These are phyloP conservation scores for Vitis hybrid DNA, from an alignment of 177 flowering plant species.

Conservation along the genomic window DNA sequence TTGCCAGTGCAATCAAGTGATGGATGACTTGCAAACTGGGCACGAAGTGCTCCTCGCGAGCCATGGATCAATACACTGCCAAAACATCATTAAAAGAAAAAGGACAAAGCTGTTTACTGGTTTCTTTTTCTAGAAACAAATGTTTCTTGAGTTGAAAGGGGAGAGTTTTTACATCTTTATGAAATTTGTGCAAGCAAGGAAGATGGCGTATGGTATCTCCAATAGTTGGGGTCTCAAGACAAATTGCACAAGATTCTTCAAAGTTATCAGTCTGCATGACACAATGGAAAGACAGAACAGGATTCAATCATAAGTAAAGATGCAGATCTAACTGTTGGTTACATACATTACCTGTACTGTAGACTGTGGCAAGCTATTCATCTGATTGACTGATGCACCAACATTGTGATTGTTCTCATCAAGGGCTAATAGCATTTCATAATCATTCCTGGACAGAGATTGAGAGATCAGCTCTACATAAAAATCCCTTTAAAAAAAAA, in stretches of 20 bases:
- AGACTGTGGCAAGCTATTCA: constrained; percentile 77
- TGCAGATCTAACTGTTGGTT: not conserved
- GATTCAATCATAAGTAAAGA: not conserved
- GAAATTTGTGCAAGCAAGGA: constrained; percentile 98
- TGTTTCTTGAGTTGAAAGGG: not conserved
- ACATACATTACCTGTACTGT: constrained; percentile 58
- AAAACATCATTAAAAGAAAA: constrained; percentile 1
- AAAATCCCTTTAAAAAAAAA: too few species aligned
- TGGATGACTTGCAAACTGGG: constrained; percentile 89
- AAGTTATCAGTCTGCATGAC: constrained; percentile 46
- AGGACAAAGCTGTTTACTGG: not conserved
- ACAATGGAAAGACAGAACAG: not conserved
- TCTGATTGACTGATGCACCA: constrained; percentile 69
- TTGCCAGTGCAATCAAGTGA: constrained; percentile 28
- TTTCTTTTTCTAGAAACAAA: not conserved
- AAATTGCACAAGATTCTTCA: constrained; percentile 86
- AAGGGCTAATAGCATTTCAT: constrained; percentile 88
- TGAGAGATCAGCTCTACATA: not conserved
- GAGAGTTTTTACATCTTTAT: constrained; percentile 69
- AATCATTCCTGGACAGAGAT: constrained; percentile 65
- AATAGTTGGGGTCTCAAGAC: constrained; percentile 74
- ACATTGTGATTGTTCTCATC: constrained; percentile 73
- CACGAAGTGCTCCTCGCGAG: constrained; percentile 74
- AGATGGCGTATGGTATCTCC: constrained; percentile 91
- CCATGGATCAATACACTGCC: constrained; percentile 99